Evolutionary conservation across 2,329 filamentous ascomycete species (phyloP).

Genomic region (Cladosporium sp.): DNA sequence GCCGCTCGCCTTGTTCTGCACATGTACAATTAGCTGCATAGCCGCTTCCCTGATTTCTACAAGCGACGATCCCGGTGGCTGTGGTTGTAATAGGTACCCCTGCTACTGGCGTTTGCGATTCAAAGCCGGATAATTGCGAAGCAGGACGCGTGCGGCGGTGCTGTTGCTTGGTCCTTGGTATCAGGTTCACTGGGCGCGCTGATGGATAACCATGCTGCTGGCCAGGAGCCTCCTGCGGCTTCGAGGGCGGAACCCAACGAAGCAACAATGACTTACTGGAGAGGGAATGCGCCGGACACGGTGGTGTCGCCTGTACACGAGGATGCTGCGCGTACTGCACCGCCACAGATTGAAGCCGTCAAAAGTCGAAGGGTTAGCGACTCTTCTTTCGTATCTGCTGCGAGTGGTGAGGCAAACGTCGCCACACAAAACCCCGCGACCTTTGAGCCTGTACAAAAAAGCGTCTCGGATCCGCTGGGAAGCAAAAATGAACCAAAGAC

Average conservation of each 20-base stretch:
- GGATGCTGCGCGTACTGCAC: background rate
- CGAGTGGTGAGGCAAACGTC: background rate
- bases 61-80: constrained; percentile 5
- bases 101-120: background rate
- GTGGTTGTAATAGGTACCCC: background rate
- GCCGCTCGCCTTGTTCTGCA: background rate
- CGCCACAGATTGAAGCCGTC: background rate
- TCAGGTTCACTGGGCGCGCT: background rate
- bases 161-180: constrained; percentile 2
- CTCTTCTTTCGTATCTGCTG: background rate
- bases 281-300: constrained; percentile 3
- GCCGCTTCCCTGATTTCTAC: background rate
- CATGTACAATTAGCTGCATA: background rate
- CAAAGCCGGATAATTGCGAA: background rate
- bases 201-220: constrained; percentile 5
- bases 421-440: background rate
- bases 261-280: constrained; percentile 4
- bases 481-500: background rate
- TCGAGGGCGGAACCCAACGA: background rate
- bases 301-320: background rate
- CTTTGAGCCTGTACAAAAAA: background rate
- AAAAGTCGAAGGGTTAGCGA: constrained; percentile 5
- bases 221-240: background rate
- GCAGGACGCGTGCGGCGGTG: background rate
- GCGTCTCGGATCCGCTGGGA: constrained; percentile 3